Evolutionary conservation across 148 eudicot genomes (phyloP), one percentile per base, ranked within the genome.

Genomic region (Camellia granthamiana): DNA sequence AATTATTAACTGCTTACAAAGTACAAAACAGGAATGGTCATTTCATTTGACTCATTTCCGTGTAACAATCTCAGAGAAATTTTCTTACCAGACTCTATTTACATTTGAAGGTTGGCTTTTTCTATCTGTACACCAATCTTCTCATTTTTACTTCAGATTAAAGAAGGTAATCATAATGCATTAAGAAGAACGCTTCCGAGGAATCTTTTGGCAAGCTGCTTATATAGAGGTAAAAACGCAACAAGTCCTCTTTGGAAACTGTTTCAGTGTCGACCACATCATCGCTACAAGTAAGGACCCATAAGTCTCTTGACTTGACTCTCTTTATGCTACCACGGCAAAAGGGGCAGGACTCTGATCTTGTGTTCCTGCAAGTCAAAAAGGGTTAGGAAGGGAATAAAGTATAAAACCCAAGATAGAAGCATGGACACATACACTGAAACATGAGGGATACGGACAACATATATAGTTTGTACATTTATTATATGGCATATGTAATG

Each of bases 261-360:
- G 88, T 84, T 18, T 90, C 90, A 3, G 84, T 74, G 72, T 94
- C 93, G 8, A 92, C 82, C 69, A 88, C 92, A 49, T 91, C 97
- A 59, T 89, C 84, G 72, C 78, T 82, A 49, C 91, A 84, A 12
- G 92, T 90, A 23, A 94, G 88, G 63, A 90, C 92, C 98, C 98
- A 94, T 68, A 92, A 87, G 80, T 94, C 98, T 72, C 86, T 87
- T 61, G 98, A 94, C 64, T 80, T 85, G 16, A 94, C 97, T 79
- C 97, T 86, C 82, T 85, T 87, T 78, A 94, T 65, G 83, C 85
- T 90, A 71, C 92, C 91, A 76, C 98, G 90, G 79, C 98, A 93
- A 79, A 93, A 93, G 3, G 98, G 98, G 81, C 98, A 93, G 6
- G 98, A 93, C 78, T 86, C 88, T 30, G 95, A 92, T 84, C 86